Base-by-base conservation (phyloP, 2,329 filamentous ascomycete species). In the Sphaerulina musiva region DNA sequence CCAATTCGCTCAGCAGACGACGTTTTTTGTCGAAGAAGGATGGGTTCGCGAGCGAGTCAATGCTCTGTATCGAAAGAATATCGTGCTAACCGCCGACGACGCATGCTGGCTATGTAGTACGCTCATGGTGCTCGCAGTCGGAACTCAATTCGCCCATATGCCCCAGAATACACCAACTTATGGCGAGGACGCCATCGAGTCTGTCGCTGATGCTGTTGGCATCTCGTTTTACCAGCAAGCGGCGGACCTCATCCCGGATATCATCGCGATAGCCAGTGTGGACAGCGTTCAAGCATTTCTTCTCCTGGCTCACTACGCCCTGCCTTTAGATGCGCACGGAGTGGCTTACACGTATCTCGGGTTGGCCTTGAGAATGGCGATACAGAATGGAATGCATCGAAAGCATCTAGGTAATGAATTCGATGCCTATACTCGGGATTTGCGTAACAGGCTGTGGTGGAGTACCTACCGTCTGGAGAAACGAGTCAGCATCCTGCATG, bases 361-460 rank as follows among this genome's bases (percentile, higher is more conserved):
- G 4, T 65, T 82, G 10, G 77, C 78, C 1, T 68, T 81, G 41
- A 81, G 80, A 55, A 69, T 82, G 60, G 80, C 78, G 1, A 79
- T 82, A 12, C 79, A 81, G 58, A 82, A 82, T 61, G 80, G 80
- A 12, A 80, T 82, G 79, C 80, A 82, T 59, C 71, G 80, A 43
- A 75, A 55, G 34, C 55, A 58, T 26, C 45, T 26, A 20, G 56
- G 56, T 6, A 72, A 75, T 47, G 74, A 72, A 0, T 69, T 80
- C 9, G 75, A 77, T 31, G 68, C 74, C 9, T 70, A 72, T 31
- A 74, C 78, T 56, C 70, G 77, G 26, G 55, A 59, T 17, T 26
- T 58, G 8, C 51, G 59, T 20, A 54, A 55, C 11, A 43, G 59
- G 12, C 36, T 59, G 4, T 61, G 59, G 59, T 61, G 59, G 59